Evolutionary conservation across 768 basidiomycete species (phyloP).

Genomic region (Lactarius indigo): DNA sequence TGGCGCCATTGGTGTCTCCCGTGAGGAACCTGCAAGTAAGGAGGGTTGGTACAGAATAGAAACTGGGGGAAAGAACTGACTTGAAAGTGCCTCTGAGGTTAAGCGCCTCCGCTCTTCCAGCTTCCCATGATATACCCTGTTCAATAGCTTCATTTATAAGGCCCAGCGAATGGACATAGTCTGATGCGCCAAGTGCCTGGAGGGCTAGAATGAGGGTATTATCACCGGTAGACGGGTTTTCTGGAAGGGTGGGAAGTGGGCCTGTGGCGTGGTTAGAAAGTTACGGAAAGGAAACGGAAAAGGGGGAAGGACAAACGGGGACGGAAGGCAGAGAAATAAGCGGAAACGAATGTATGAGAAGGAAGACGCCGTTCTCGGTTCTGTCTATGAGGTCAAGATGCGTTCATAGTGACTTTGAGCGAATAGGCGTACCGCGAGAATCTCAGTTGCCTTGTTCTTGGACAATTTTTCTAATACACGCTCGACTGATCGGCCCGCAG

Average conservation of each 20-base stretch:
- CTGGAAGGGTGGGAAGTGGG: conserved; percentile 67
- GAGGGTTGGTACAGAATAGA: neutral
- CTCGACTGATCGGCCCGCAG: conserved; percentile 78
- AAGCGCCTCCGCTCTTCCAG: conserved; percentile 78
- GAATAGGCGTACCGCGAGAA: conserved; percentile 52
- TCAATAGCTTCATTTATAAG: conserved; percentile 82
- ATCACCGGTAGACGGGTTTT: conserved; percentile 74
- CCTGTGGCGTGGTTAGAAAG: conserved; percentile 38
- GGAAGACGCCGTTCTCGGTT: conserved; percentile 80
- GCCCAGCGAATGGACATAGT: conserved; percentile 78
- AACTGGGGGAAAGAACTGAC: conserved; percentile 40
- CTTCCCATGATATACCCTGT: conserved; percentile 77
- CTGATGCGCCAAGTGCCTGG: conserved; percentile 77
- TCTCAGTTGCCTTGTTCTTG: conserved; percentile 64
- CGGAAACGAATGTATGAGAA: conserved; percentile 86
- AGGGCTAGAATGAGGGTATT: conserved; percentile 75
- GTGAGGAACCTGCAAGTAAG: conserved; percentile 70
- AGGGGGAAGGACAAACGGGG: conserved; percentile 50
- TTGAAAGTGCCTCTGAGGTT: conserved; percentile 97
- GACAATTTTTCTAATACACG: conserved; percentile 87
- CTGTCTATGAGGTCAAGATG: conserved; percentile 33
- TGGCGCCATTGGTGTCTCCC: conserved; percentile 77
- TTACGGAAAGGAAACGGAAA: conserved; percentile 9
- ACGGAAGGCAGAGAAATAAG: conserved; percentile 97
- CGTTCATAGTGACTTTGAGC: neutral